Evolutionary conservation across 2,329 filamentous ascomycete genomes (phyloP), one percentile per base, ranked within the genome.

Genomic region (Raffaelea arxii): DNA sequence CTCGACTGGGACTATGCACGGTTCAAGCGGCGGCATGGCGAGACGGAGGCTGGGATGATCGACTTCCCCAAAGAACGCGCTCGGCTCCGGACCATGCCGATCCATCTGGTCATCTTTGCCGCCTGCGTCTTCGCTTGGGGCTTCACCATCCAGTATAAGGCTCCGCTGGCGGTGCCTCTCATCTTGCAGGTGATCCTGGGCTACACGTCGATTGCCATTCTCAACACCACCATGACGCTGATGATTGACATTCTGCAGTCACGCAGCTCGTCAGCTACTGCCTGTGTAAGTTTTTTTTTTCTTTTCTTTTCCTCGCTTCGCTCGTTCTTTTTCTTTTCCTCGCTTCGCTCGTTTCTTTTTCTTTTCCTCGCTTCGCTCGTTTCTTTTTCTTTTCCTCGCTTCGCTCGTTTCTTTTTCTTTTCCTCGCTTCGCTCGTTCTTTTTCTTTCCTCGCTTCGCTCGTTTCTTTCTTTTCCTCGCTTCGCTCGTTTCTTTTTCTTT

Each of bases 171-270:
- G 3, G 54, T 54, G 2, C 51, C 57, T 6, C 37, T 60, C 12
- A 38, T 56, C 0, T 43, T 60, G 1, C 55, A 60, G 27, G 53
- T 56, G 3, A 51, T 59, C 9, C 25, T 59, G 39, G 59, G 59
- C 18, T 61, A 55, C 43, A 57, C 55, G 1, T 59, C 57, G 1
- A 60, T 62, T 9, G 48, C 57, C 11, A 57, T 62, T 4, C 55
- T 62, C 4, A 62, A 61, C 46, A 55, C 57, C 0, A 62, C 59
- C 1, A 59, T 59, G 53, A 62, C 59, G 1, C 45, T 62, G 16
- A 57, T 61, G 53, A 59, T 62, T 41, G 58, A 62, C 25, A 55
- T 62, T 5, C 12, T 62, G 5, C 54, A 60, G 35, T 48, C 50
- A 2, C 54, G 53, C 14, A 62, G 59, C 46, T 62, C 59, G 2